phyloP scores from a whole-genome alignment of 2,329 filamentous ascomycete genomes.

The Chrysoporthe puriensis region DNA sequence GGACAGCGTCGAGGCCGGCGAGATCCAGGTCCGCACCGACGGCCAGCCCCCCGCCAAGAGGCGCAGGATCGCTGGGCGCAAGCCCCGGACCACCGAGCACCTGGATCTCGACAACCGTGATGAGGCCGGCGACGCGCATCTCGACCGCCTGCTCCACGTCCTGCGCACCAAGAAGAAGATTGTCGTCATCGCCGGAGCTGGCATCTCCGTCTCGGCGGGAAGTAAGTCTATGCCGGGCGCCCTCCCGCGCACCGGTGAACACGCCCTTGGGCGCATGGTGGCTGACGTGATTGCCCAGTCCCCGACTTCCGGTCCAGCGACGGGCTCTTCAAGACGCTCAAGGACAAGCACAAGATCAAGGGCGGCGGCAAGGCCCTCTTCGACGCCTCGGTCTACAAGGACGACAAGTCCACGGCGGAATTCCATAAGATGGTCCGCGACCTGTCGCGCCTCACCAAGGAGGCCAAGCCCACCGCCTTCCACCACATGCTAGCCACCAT shows the following conservation, averaged over 20 bases:
- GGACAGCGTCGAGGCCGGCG: conserved; percentile 38
- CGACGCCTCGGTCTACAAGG: conserved; percentile 95
- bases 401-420: conserved; percentile 82
- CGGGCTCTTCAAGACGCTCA: conserved; percentile 84
- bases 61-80: conserved; percentile 63
- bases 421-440: conserved; percentile 97
- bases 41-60: conserved; percentile 75
- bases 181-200: conserved; percentile 92
- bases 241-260: neutral
- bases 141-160: conserved; percentile 73
- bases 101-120: conserved; percentile 67
- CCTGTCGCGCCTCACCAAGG: conserved; percentile 76
- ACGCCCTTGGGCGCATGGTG: conserved; percentile 8
- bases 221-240: conserved; percentile 58
- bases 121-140: conserved; percentile 59
- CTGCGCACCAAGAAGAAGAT: conserved; percentile 93
- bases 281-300: conserved; percentile 52
- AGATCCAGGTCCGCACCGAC: conserved; percentile 52
- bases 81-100: conserved; percentile 77
- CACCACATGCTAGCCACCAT: conserved; percentile 92
- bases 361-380: conserved; percentile 94
- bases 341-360: conserved; percentile 87
- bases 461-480: conserved; percentile 82
- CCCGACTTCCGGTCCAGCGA: conserved; percentile 94
- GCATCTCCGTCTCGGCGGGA: conserved; percentile 94